Base-by-base conservation (phyloP, 148 eudicot species). In the Vaccinium macrocarpon region DNA sequence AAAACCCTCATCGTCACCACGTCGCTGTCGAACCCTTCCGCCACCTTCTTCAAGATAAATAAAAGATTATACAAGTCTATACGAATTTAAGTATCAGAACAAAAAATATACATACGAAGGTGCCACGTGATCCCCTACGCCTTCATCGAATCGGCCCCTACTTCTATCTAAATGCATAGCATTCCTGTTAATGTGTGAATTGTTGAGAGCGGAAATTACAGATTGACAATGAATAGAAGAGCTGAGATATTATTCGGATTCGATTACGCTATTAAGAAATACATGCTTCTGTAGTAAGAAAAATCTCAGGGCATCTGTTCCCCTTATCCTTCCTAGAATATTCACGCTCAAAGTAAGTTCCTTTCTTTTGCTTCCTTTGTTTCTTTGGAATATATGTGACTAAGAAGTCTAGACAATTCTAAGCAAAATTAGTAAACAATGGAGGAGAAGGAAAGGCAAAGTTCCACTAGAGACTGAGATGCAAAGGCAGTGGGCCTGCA, bases 241-340 rank as follows among this genome's bases (percentile, higher is more conserved):
- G 46, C 2, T 7, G 68, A 64, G 29, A 64, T 61, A 23, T n/a
- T 7, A 16, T 64, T 4, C 29, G 27, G 70, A 57, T 64, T 64
- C 9, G 70, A 8, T 64, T 64, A n/a, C 29, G 13, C 29, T 9
- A 13, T 64, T n/a, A 64, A 64, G 70, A 64, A 64, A 64, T 25
- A 23, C 70, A 64, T 64, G 11, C 29, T 64, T 64, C 23, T 13
- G 23, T 64, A 10, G 29, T 23, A 42, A 42, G 29, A 10, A n/a
- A 64, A 64, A 64, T 23, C 29, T 64, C 23, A 64, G 70, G 70
- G 70, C 70, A 64, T 64, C 70, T 64, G 14, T 23, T 64, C 70
- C 70, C 70, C 66, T 61, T n/a, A 61, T 61, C 66, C 68, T 61
- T 64, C 70, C 15, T 64, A 23, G 70, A 64, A 64, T 64, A 64